Evolutionary conservation across 352 stramenopile species (phyloP).

Genomic region (Globisporangium emineosum): DNA sequence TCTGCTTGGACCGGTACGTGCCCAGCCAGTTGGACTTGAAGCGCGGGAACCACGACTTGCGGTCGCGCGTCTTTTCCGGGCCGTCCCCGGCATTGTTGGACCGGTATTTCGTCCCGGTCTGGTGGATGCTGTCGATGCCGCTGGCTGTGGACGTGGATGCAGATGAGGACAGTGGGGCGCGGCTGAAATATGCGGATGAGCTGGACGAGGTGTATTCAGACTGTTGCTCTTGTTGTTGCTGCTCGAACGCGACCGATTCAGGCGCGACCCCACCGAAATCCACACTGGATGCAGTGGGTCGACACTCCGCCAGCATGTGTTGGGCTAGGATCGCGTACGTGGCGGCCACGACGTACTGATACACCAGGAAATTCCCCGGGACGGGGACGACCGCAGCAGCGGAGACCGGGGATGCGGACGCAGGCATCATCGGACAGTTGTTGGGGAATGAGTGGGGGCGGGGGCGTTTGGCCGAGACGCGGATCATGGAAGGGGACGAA

Average conservation of each 20-base stretch:
- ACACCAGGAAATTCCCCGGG: not conserved
- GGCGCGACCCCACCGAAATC: conserved; percentile 7
- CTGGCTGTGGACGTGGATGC: not conserved
- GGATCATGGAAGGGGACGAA: conserved; percentile 5
- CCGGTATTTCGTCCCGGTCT: conserved; percentile 59
- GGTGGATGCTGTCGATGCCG: conserved; percentile 38
- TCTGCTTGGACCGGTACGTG: conserved; percentile 84
- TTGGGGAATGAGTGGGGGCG: conserved; percentile 3
- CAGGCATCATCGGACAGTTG: not conserved
- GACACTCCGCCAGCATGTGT: not conserved
- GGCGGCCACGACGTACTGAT: conserved; percentile 10
- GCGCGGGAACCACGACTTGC: conserved; percentile 84
- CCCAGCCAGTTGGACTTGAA: conserved; percentile 89
- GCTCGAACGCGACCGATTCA: not conserved
- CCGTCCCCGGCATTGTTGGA: conserved; percentile 75
- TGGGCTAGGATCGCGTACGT: conserved; percentile 7
- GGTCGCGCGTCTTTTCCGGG: conserved; percentile 84
- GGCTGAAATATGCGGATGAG: not conserved
- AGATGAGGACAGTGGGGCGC: not conserved
- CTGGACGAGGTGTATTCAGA: not conserved
- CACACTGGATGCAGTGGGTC: not conserved
- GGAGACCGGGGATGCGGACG: not conserved
- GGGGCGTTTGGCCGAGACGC: conserved; percentile 11
- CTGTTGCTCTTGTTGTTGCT: not conserved
- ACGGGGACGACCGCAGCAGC: not conserved